Base-by-base conservation (phyloP, 2,329 filamentous ascomycete genomes). In the Epichloe glyceriae region DNA sequence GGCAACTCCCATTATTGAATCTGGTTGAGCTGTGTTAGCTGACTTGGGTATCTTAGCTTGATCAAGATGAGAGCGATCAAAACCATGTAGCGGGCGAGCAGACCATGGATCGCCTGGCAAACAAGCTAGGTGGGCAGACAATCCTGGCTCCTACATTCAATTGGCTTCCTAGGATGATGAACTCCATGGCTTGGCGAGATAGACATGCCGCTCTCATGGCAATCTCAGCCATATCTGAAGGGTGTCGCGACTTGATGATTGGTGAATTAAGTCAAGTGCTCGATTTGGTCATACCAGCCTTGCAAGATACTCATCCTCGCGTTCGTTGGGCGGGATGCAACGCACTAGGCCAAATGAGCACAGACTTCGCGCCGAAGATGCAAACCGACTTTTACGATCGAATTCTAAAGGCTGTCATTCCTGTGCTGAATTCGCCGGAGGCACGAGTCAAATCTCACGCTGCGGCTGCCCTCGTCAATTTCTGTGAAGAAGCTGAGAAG, bases 301-400 rank as follows among this genome's bases (percentile, higher is more conserved):
- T 98, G 37, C 83, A 85, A 60, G 91, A 98, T 63, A 79, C 86
- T 39, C 93, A 98, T 64, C 87, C 93, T 40, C 87, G 93, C 63
- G 93, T 98, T 50, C 85, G 91, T 61, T 98, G 94, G 83, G 93
- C 93, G 49, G 93, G 90, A 35, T 98, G 93, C 73, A 97, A 98
- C 64, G 93, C 93, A 41, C 78, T 98, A n/a, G 93, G 93, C 30
- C 93, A 98, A 69, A 98, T 98, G 93, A 97, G 91, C 72, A 98
- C 93, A 34, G 93, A 98, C 64, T 98, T 98, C 67, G 91, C 94
- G 12, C 90, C 90, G 12, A 94, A 86, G 11, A 97, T 98, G 91
- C 93, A 98, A 69, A 86, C 88, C 58, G 93, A 95, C 61, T 95
- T 95, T 67, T 93, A 95, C 67, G 80, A 87, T 56, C 76, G 83